These are phyloP conservation scores for Fusarium veterinarium DNA, from an alignment of 2,329 filamentous ascomycete species.

Conservation along the genomic window DNA sequence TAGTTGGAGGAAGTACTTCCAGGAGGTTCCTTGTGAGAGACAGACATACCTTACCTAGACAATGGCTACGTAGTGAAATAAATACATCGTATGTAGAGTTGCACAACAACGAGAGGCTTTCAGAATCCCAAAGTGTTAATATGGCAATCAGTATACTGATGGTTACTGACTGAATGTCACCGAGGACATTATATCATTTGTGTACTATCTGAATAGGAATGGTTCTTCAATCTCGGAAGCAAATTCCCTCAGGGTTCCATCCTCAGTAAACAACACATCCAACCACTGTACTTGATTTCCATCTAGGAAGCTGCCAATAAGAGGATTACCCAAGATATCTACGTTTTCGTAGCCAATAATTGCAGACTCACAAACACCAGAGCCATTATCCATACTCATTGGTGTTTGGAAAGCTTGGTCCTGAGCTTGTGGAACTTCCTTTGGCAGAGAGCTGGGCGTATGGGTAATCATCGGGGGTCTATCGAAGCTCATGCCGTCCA, in stretches of 20 bases:
- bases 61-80: neutral
- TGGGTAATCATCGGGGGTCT: neutral
- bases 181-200: neutral
- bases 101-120: neutral
- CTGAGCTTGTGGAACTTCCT: neutral
- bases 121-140: too few species aligned
- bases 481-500: constrained; percentile 9
- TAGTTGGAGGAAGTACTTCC: too few species aligned
- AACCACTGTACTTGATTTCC: constrained; percentile 43
- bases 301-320: constrained; percentile 45
- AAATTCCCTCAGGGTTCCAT: constrained; percentile 42
- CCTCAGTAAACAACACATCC: constrained; percentile 41
- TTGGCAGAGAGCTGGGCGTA: neutral
- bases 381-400: neutral
- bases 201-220: constrained; percentile 29
- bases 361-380: neutral
- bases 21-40: too few species aligned
- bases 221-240: constrained; percentile 46
- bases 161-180: too few species aligned
- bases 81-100: too few species aligned
- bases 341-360: constrained; percentile 30
- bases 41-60: too few species aligned
- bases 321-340: constrained; percentile 42
- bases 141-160: too few species aligned
- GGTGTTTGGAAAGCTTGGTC: constrained; percentile 8